Conservation (phyloP, 768 basidiomycete genomes). For the Paxillus ammoniavirescens region DNA sequence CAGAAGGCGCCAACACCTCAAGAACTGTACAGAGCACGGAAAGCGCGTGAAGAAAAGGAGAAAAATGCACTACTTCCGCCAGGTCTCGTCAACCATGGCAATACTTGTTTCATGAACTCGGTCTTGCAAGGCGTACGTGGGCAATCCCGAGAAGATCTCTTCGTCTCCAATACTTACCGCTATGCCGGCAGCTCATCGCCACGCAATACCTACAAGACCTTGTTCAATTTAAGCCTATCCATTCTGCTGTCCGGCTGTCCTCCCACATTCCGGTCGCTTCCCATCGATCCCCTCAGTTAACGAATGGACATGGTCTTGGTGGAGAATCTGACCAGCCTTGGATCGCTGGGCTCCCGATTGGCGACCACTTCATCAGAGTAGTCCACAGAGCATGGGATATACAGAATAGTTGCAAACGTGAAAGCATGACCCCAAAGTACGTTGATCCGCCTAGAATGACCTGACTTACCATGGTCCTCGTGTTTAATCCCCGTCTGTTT, state of each 20-base stretch:
- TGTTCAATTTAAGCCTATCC: slow-evolving; percentile 52
- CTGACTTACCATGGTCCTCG: neutral
- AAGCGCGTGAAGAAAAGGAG: slow-evolving; percentile 62
- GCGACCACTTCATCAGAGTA: slow-evolving; percentile 62
- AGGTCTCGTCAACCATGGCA: slow-evolving; percentile 77
- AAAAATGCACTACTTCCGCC: slow-evolving; percentile 62
- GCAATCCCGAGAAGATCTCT: slow-evolving; percentile 6
- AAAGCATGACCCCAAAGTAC: slow-evolving; percentile 66
- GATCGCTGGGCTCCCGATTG: slow-evolving; percentile 64
- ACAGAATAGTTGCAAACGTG: slow-evolving; percentile 50
- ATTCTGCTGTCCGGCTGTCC: slow-evolving; percentile 38
- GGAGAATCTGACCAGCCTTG: slow-evolving; percentile 51
- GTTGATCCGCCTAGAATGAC: slow-evolving; percentile 24
- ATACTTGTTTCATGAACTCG: slow-evolving; percentile 97
- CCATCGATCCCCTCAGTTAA: slow-evolving; percentile 63
- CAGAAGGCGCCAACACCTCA: slow-evolving; percentile 58
- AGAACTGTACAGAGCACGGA: slow-evolving; percentile 59
- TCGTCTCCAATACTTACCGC: neutral
- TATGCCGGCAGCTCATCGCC: slow-evolving; percentile 56
- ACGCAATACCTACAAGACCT: slow-evolving; percentile 60
- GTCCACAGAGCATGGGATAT: slow-evolving; percentile 64
- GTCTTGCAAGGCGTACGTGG: slow-evolving; percentile 80
- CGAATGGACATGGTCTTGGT: slow-evolving; percentile 57
- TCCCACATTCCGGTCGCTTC: slow-evolving; percentile 41
- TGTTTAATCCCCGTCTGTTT: neutral